Evolutionary conservation across 768 basidiomycete genomes (phyloP).

Genomic region (Pleurotus giganteus): DNA sequence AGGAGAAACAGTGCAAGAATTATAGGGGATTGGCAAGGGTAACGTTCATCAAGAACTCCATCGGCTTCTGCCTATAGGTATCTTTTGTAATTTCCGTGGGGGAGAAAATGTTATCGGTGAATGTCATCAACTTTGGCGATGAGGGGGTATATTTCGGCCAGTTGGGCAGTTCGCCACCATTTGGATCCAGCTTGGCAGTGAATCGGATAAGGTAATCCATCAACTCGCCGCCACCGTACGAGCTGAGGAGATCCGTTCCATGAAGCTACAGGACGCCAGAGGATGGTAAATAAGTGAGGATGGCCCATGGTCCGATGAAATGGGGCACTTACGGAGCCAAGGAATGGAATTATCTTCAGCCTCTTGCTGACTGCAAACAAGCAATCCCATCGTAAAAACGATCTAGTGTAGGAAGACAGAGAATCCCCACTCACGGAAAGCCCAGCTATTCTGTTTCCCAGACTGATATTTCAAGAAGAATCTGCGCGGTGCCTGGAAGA

Average conservation of each 20-base stretch:
- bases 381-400: neutral
- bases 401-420: neutral
- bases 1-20: neutral
- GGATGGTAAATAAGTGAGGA: neutral
- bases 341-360: constrained; percentile 35
- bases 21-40: constrained; percentile 30
- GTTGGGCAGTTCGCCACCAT: constrained; percentile 30
- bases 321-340: constrained; percentile 40
- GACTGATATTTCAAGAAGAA: constrained; percentile 39
- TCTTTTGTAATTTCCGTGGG: constrained; percentile 37
- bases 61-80: constrained; percentile 39
- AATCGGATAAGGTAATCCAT: constrained; percentile 47
- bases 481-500: constrained; percentile 49
- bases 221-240: constrained; percentile 41
- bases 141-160: constrained; percentile 44
- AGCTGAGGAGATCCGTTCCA: constrained; percentile 37
- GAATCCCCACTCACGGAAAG: constrained; percentile 36
- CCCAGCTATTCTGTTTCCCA: constrained; percentile 37
- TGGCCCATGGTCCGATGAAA: neutral
- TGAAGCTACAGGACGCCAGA: constrained; percentile 31
- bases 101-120: constrained; percentile 30
- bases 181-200: constrained; percentile 40
- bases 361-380: constrained; percentile 40
- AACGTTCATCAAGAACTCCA: constrained; percentile 31
- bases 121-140: constrained; percentile 35